phyloP scores from a whole-genome alignment of 441 rosid species.

The Viola pubescens region DNA sequence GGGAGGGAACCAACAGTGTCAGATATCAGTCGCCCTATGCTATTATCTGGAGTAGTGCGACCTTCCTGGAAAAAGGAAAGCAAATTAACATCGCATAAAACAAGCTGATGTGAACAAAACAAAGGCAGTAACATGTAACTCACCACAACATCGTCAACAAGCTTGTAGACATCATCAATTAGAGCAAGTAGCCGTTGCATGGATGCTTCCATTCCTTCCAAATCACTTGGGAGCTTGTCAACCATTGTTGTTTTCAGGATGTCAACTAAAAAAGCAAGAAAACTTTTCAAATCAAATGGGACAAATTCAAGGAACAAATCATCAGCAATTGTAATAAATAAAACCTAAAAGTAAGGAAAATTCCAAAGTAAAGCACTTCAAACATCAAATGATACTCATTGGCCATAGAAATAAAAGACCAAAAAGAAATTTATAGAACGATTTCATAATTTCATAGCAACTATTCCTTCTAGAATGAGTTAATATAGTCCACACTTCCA shows the following conservation, averaged over 20 bases:
- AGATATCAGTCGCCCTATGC: slow-evolving; percentile 60
- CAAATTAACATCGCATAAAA: background rate
- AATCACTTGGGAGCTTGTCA: slow-evolving; percentile 80
- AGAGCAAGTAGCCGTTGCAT: slow-evolving; percentile 62
- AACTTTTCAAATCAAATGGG: slow-evolving; percentile 1
- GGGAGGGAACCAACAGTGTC: slow-evolving; percentile 68
- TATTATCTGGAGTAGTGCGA: slow-evolving; percentile 52
- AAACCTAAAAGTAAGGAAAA: too few species aligned
- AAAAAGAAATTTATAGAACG: too few species aligned
- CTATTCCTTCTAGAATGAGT: background rate
- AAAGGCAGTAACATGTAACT: slow-evolving; percentile 2
- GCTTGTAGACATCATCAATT: slow-evolving; percentile 64
- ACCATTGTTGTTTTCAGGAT: slow-evolving; percentile 56
- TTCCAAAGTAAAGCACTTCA: background rate
- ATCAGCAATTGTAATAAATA: too few species aligned
- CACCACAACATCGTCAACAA: slow-evolving; percentile 79
- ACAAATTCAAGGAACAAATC: background rate
- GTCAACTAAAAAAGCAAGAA: slow-evolving; percentile 39
- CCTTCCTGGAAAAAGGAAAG: slow-evolving; percentile 48
- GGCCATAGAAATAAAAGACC: too few species aligned
- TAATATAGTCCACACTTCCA: background rate
- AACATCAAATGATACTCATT: background rate
- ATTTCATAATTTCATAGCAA: background rate
- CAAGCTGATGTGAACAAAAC: slow-evolving; percentile 3
- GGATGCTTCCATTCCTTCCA: slow-evolving; percentile 93